phyloP scores from a whole-genome alignment of 2,329 filamentous ascomycete species.

The Fusarium paranaense region DNA sequence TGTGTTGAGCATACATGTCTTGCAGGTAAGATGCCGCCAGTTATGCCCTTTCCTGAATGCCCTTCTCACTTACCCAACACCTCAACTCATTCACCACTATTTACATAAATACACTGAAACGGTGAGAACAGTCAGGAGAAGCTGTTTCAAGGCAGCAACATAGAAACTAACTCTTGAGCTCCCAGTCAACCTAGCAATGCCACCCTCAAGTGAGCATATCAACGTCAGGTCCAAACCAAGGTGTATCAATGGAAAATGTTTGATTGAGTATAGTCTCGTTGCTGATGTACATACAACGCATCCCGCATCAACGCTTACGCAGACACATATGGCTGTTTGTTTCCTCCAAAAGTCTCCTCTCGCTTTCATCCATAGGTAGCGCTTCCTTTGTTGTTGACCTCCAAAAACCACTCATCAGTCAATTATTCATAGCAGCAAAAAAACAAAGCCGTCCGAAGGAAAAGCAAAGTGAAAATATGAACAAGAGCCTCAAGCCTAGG shows the following conservation, averaged over 20 bases:
- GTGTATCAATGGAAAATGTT: background rate
- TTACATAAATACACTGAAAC: background rate
- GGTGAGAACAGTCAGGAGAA: background rate
- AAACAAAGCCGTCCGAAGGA: conserved; percentile 13
- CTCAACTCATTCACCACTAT: background rate
- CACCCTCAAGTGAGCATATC: background rate
- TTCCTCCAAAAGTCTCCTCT: background rate
- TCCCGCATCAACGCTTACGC: conserved; percentile 1
- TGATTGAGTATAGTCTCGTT: background rate
- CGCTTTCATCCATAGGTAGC: background rate
- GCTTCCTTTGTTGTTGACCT: conserved; percentile 5
- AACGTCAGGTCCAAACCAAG: background rate
- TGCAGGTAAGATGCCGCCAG: background rate
- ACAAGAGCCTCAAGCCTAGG: conserved; percentile 11
- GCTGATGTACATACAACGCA: conserved; percentile 9
- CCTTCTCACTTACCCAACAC: background rate
- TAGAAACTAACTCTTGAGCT: background rate
- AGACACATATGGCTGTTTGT: conserved; percentile 3
- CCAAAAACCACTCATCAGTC: conserved; percentile 24
- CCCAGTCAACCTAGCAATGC: background rate
- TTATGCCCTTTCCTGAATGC: background rate
- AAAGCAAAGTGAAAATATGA: conserved; percentile 5
- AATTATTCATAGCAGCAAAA: conserved; percentile 33
- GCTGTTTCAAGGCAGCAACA: background rate
- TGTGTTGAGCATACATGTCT: background rate